Conservation (phyloP, 352 stramenopile genomes). For the Globisporangium alternatum region DNA sequence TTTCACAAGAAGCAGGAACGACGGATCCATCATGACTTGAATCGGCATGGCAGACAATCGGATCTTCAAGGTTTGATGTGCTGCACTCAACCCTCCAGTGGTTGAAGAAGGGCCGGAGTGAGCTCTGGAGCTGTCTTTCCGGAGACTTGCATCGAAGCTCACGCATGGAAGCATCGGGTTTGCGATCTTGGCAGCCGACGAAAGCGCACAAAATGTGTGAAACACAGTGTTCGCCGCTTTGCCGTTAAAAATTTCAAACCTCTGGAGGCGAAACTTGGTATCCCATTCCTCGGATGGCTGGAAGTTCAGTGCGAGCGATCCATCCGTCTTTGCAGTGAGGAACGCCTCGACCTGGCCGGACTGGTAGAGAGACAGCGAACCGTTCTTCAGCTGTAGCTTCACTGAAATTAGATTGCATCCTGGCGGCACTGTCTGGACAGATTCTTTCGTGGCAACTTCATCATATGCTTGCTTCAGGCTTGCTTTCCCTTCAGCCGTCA, state of each 20-base stretch:
- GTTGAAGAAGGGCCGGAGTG: constrained; percentile 4
- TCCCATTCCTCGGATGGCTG: constrained; percentile 73
- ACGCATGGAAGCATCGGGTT: constrained; percentile 36
- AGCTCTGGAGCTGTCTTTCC: constrained; percentile 7
- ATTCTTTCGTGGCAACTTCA: constrained; percentile 57
- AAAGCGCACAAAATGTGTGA: constrained; percentile 60
- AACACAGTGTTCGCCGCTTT: constrained; percentile 42
- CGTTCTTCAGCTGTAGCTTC: constrained; percentile 58
- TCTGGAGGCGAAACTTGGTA: constrained; percentile 49
- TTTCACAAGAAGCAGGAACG: constrained; percentile 65
- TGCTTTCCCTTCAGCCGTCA: constrained; percentile 64
- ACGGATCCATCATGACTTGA: constrained; percentile 65
- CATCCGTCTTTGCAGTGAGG: constrained; percentile 41
- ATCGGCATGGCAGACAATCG: constrained; percentile 60
- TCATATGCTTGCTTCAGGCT: constrained; percentile 74
- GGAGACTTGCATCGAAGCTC: constrained; percentile 40
- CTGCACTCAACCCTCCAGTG: not conserved
- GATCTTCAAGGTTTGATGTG: constrained; percentile 26
- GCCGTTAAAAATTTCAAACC: constrained; percentile 68
- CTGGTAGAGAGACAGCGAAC: constrained; percentile 53
- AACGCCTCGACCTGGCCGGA: constrained; percentile 44
- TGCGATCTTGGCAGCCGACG: constrained; percentile 20
- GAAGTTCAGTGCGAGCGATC: constrained; percentile 55
- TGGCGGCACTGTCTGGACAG: constrained; percentile 36
- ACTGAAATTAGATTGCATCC: constrained; percentile 72